A percentile compares a stretch with the other conserved stretches of the same genome.
These are phyloP conservation scores for Auriscalpium vulgare DNA, from an alignment of 768 basidiomycete genomes.

Conservation along the genomic window DNA sequence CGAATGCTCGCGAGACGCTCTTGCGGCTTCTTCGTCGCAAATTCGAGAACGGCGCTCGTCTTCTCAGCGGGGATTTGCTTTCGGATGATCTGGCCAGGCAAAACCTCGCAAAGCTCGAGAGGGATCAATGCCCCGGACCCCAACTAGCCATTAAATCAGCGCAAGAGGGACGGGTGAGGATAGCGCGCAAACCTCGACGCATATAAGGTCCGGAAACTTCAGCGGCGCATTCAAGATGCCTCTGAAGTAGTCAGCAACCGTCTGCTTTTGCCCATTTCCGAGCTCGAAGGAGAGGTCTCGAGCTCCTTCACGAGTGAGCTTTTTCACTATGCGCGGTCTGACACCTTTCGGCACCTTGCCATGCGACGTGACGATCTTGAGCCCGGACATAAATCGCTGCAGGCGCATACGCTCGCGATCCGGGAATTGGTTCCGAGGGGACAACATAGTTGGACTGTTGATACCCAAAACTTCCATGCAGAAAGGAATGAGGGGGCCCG, in stretches of 20 bases:
- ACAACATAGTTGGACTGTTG: constrained; percentile 25
- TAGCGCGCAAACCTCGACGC: constrained; percentile 48
- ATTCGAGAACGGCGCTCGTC: constrained; percentile 52
- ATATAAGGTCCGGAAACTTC: constrained; percentile 53
- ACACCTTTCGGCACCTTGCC: background rate
- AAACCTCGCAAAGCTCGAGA: constrained; percentile 57
- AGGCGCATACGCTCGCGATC: constrained; percentile 47
- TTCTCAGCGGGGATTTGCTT: constrained; percentile 65
- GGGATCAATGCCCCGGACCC: constrained; percentile 57
- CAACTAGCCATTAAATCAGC: constrained; percentile 32
- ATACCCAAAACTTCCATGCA: constrained; percentile 47
- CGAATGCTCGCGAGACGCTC: constrained; percentile 50
- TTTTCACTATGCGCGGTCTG: constrained; percentile 54
- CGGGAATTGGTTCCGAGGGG: constrained; percentile 34
- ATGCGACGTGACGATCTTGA: constrained; percentile 39
- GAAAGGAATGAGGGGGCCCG: constrained; percentile 49
- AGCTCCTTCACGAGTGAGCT: constrained; percentile 47
- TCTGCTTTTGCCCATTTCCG: constrained; percentile 46
- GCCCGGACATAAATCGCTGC: constrained; percentile 46
- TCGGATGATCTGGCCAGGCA: constrained; percentile 60
- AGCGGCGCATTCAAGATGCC: constrained; percentile 44
- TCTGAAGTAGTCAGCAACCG: constrained; percentile 58
- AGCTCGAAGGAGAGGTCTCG: constrained; percentile 45
- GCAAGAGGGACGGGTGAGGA: background rate
- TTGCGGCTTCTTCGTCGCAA: constrained; percentile 55